These are phyloP conservation scores for Hypomyces perniciosus DNA, from an alignment of 2,329 filamentous ascomycete genomes.

Conservation along the genomic window DNA sequence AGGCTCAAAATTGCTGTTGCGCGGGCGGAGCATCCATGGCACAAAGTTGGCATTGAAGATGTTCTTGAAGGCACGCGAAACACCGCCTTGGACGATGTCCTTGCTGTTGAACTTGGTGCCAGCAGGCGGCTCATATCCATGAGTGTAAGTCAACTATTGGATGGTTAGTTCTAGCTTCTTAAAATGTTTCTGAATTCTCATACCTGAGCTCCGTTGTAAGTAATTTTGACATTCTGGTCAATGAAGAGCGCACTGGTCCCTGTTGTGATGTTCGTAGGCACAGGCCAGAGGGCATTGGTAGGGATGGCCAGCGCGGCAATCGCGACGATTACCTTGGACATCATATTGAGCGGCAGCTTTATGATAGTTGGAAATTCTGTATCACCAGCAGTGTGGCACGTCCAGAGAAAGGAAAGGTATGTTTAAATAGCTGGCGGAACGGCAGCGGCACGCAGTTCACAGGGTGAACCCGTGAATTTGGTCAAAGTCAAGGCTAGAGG, in stretches of 20 bases:
- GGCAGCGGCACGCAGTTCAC: not conserved
- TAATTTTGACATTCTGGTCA: constrained; percentile 43
- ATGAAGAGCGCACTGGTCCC: constrained; percentile 51
- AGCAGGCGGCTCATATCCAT: constrained; percentile 36
- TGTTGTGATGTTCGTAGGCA: constrained; percentile 44
- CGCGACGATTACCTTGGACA: constrained; percentile 22
- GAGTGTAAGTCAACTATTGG: constrained; percentile 40
- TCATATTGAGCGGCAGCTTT: constrained; percentile 1
- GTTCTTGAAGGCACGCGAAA: constrained; percentile 53
- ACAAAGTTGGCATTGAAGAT: constrained; percentile 65
- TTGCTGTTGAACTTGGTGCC: constrained; percentile 40
- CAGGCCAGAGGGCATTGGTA: constrained; percentile 52
- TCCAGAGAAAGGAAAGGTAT: not conserved
- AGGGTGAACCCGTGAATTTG: constrained; percentile 1
- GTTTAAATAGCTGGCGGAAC: constrained; percentile 1
- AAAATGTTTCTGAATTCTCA: not conserved
- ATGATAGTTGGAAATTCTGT: not conserved
- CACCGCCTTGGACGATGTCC: constrained; percentile 49
- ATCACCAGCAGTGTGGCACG: too few relatives aligned
- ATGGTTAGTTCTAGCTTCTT: not conserved
- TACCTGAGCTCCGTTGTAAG: constrained; percentile 45
- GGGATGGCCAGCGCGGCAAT: constrained; percentile 36
- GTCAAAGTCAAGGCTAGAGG: not conserved
- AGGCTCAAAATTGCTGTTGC: constrained; percentile 61
- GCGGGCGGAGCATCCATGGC: constrained; percentile 72